Base-by-base conservation (phyloP, 129 eudicot genomes). In the Pittosporum tobira region DNA sequence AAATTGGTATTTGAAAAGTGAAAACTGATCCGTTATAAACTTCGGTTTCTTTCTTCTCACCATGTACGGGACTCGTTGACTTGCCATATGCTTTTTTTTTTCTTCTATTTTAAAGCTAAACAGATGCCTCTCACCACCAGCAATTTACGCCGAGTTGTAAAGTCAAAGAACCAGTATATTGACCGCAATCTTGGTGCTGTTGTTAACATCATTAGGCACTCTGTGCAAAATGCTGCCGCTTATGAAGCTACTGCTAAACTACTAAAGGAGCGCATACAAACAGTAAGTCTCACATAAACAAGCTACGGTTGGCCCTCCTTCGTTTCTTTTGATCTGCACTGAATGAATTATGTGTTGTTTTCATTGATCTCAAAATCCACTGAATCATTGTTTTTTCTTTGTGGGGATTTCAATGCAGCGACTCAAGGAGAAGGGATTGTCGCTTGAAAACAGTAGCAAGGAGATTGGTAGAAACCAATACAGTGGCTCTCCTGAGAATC, bases 131-230 rank as follows among this genome's bases (percentile, higher is more conserved):
- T 71, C 56, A 81, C 77, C 26, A 44, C 80, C 8, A 71, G 58
- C 70, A 78, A 73, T 22, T 59, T 81, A 60, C 63, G 71, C 4
- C 66, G 72, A 36, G n/a, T 52, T 26, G 62, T 81, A 64, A 73
- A 63, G 29, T 73, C 80, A 0, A 81, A 71, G 71, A 77, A 65
- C 58, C 80, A 82, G 7, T 77, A 69, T 64, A 63, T 81, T 9
- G 88, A 81, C 57, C 80, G 81, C 40, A 81, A 73, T 63, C 83
- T 81, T 57, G 67, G 75, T 59, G 57, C 83, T 40, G 80, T 81
- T 59, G 78, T 81, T 25, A 77, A 64, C 56, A 71, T 81, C 60
- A 77, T 81, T 55, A 73, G 78, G 70, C 74, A 58, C 48, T 70
- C 83, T 4, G 51, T 77, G 59, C 83, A 69, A 48, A 77, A 73